Percentiles rank a stretch among this genome's conserved stretches.
Evolutionary conservation across 2,329 filamentous ascomycete genomes (phyloP).

Genomic region (Talaromyces islandicus): DNA sequence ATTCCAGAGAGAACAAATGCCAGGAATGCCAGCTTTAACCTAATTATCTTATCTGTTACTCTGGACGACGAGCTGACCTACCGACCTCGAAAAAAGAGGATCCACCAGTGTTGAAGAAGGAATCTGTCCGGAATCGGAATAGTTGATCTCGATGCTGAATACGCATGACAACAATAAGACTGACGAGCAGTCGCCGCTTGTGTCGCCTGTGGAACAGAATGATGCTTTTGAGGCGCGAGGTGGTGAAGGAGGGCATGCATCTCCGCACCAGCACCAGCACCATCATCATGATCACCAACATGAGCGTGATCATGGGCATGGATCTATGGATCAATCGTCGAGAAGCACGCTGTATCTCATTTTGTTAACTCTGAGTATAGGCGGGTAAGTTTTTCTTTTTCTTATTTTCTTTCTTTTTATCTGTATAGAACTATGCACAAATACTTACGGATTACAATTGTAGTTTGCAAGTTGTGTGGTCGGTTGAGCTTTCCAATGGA

Average conservation of each 20-base stretch:
- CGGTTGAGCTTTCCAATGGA: conserved; percentile 87
- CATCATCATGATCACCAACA: conserved; percentile 11
- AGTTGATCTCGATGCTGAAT: neutral
- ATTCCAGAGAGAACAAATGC: neutral
- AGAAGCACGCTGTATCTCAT: conserved; percentile 84
- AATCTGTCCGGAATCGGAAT: neutral
- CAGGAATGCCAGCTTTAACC: neutral
- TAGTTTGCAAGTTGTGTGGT: conserved; percentile 86
- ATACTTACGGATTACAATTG: conserved; percentile 16
- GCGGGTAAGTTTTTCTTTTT: conserved; percentile 43
- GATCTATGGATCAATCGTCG: conserved; percentile 46
- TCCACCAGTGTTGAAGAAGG: too few species aligned
- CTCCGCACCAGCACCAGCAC: too few species aligned
- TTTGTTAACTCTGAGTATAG: conserved; percentile 77
- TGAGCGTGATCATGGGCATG: conserved; percentile 12
- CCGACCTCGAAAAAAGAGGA: neutral
- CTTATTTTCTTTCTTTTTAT: neutral
- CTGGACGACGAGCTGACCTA: neutral
- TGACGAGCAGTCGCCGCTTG: conserved; percentile 24
- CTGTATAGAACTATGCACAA: too few species aligned
- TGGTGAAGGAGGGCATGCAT: conserved; percentile 1
- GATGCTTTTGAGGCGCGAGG: conserved; percentile 11
- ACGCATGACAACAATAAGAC: conserved; percentile 10
- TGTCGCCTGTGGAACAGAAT: conserved; percentile 16
- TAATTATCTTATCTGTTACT: neutral